phyloP scores from a whole-genome alignment of 2,329 filamentous ascomycete genomes.

The Aspergillus pseudonomiae region DNA sequence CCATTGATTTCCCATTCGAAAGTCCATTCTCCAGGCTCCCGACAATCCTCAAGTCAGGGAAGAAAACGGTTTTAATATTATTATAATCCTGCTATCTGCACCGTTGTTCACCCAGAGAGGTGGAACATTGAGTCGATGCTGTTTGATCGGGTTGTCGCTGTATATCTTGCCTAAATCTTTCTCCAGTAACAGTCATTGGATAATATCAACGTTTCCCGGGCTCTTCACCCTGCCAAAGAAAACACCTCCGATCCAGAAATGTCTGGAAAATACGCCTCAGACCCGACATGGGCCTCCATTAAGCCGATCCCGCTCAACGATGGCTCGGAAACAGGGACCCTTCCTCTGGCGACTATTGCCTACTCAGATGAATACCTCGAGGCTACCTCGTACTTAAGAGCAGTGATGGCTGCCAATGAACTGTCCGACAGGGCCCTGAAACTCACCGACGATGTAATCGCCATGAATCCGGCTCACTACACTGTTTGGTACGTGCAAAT shows the following conservation, averaged over 20 bases:
- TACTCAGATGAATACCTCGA: slow-evolving; percentile 90
- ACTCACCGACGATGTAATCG: slow-evolving; percentile 87
- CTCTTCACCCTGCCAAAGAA: not conserved
- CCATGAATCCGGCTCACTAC: slow-evolving; percentile 94
- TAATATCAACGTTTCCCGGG: not conserved
- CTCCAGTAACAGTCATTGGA: not conserved
- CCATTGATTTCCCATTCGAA: slow-evolving; percentile 11
- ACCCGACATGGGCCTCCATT: slow-evolving; percentile 82
- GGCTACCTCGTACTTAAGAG: slow-evolving; percentile 89
- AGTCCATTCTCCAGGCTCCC: not conserved
- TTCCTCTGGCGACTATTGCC: slow-evolving; percentile 87
- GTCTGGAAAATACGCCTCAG: slow-evolving; percentile 57
- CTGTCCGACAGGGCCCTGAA: slow-evolving; percentile 75
- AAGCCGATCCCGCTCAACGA: slow-evolving; percentile 82
- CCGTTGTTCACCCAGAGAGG: not conserved
- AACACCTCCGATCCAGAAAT: slow-evolving; percentile 16
- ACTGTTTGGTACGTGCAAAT: slow-evolving; percentile 75
- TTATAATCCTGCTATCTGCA: not conserved
- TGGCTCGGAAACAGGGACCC: slow-evolving; percentile 55
- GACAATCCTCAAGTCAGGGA: not conserved
- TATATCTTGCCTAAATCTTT: not conserved
- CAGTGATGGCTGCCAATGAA: slow-evolving; percentile 88
- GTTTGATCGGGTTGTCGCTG: not conserved
- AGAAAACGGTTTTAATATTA: not conserved
- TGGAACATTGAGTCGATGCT: not conserved